phyloP scores from a whole-genome alignment of 306 rosid genomes.

The Hippophae rhamnoides region DNA sequence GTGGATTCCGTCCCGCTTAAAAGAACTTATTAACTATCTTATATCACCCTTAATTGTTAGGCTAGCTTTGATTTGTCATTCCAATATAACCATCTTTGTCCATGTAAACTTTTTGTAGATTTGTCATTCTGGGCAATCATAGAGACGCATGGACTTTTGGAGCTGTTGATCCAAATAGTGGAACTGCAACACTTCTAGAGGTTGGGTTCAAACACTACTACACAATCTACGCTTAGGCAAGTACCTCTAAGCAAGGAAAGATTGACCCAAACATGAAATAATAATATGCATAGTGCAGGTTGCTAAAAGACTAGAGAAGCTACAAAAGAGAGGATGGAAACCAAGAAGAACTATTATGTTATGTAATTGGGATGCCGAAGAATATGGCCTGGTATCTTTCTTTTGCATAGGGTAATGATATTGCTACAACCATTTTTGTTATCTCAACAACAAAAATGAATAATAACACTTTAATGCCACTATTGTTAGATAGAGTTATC shows the following conservation, averaged over 20 bases:
- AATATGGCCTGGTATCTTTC: constrained; percentile 53
- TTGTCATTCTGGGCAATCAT: constrained; percentile 68
- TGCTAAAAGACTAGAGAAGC: constrained; percentile 49
- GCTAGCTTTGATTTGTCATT: too few species aligned
- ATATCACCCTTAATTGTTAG: too few species aligned
- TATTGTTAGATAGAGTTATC: too few species aligned
- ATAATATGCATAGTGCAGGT: constrained; percentile 29
- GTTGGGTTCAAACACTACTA: constrained; percentile 11
- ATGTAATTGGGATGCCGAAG: constrained; percentile 84
- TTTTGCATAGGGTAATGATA: background rate
- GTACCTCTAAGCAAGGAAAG: constrained; percentile 6
- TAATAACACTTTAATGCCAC: too few species aligned
- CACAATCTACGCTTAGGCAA: background rate
- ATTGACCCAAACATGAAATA: constrained; percentile 5
- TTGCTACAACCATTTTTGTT: background rate
- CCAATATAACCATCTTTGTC: too few species aligned
- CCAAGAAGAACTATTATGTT: constrained; percentile 65
- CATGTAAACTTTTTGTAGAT: constrained; percentile 25
- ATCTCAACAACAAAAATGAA: background rate
- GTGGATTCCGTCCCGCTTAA: too few species aligned
- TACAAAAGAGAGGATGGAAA: constrained; percentile 57
- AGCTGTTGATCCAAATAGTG: constrained; percentile 80
- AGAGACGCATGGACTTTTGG: constrained; percentile 86
- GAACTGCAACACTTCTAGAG: constrained; percentile 66
- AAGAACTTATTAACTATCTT: too few species aligned